A percentile compares a stretch with the other conserved stretches of the same genome.
Conservation (phyloP, 2,329 filamentous ascomycete genomes). For the Davidsoniella neocaledoniae region DNA sequence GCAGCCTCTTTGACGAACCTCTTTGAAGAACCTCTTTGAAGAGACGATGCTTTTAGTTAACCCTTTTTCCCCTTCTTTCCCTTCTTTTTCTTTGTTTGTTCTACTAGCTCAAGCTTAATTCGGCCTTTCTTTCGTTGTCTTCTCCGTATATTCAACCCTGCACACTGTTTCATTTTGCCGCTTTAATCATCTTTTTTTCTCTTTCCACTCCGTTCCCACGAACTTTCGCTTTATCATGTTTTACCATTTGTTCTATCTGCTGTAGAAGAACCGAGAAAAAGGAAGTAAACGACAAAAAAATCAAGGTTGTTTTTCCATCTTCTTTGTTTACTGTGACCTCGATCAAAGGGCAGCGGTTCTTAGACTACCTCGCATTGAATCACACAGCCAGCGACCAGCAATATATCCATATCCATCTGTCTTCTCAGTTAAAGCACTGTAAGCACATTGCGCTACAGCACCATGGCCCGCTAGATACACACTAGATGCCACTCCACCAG, state of each 20-base stretch:
- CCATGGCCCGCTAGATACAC: too few species aligned
- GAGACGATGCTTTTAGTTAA: background rate
- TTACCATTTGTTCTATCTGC: conserved; percentile 2
- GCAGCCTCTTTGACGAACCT: background rate
- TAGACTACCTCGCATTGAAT: too few species aligned
- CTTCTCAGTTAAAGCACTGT: too few species aligned
- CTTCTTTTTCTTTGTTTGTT: conserved; percentile 2
- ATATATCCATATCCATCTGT: too few species aligned
- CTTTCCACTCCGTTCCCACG: background rate
- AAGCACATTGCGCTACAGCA: too few species aligned
- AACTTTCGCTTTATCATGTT: conserved; percentile 2
- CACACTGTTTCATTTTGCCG: conserved; percentile 4
- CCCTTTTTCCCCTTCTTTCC: background rate
- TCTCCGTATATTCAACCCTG: background rate
- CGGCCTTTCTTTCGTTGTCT: background rate
- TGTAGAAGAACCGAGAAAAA: background rate
- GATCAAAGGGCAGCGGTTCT: too few species aligned
- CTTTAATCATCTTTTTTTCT: conserved; percentile 3
- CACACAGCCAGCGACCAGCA: too few species aligned
- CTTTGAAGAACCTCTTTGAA: background rate
- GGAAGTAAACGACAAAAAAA: background rate
- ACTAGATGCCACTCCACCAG: too few species aligned
- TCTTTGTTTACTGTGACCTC: too few species aligned
- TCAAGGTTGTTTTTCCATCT: too few species aligned
- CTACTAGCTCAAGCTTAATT: background rate